Conservation (phyloP, 306 rosid genomes). For the Quercus rubra region DNA sequence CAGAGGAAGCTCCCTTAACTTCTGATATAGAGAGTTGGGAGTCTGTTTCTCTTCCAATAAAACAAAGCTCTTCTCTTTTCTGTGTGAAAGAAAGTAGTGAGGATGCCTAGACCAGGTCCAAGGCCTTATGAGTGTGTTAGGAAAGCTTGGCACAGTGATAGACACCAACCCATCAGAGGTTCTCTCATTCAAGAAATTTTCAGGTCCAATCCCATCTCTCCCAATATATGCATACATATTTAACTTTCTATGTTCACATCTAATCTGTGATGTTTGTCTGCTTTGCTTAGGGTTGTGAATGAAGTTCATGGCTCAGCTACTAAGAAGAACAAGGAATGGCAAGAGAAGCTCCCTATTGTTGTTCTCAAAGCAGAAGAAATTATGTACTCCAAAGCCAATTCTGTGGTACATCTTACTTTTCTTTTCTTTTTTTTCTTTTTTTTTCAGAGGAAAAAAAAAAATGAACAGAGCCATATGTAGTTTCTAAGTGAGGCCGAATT, state of each 20-base stretch:
- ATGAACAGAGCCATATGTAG: not conserved
- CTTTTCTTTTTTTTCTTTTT: not conserved
- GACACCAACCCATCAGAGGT: slow-evolving; percentile 77
- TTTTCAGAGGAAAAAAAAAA: not conserved
- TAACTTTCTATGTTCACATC: not conserved
- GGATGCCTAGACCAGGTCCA: slow-evolving; percentile 74
- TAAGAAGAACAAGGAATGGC: slow-evolving; percentile 78
- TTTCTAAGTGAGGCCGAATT: not conserved
- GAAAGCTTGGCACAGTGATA: slow-evolving; percentile 86
- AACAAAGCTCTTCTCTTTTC: slow-evolving; percentile 9
- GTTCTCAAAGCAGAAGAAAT: slow-evolving; percentile 75
- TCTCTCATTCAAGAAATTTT: slow-evolving; percentile 81
- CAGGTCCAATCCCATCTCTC: slow-evolving; percentile 37
- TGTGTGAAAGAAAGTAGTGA: not conserved
- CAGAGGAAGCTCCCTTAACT: not conserved
- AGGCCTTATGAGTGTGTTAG: slow-evolving; percentile 73
- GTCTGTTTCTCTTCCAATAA: slow-evolving; percentile 16
- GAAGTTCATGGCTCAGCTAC: slow-evolving; percentile 59
- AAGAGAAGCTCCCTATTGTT: slow-evolving; percentile 78
- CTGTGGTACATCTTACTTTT: slow-evolving; percentile 40
- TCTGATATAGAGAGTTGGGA: not conserved
- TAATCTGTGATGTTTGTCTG: slow-evolving; percentile 1
- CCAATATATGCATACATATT: not conserved
- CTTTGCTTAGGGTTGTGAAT: slow-evolving; percentile 49
- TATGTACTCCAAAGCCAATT: slow-evolving; percentile 80